Evolutionary conservation across 2,329 filamentous ascomycete species (phyloP).

Genomic region (Gnomoniopsis sp.): DNA sequence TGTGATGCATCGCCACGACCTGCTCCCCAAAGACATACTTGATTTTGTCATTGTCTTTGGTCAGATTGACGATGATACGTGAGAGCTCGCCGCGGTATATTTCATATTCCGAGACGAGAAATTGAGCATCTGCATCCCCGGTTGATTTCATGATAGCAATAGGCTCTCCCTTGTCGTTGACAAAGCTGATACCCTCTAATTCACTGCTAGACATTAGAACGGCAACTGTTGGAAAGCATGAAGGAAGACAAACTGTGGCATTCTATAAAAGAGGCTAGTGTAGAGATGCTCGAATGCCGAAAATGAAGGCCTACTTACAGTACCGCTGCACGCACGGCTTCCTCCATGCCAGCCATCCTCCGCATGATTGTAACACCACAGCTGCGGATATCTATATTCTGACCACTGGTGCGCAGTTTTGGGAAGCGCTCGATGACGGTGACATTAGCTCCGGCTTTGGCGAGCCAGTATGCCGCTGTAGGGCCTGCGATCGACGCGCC

Average conservation of each 20-base stretch:
- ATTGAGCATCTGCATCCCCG: constrained; percentile 36
- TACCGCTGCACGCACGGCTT: constrained; percentile 30
- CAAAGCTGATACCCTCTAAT: constrained; percentile 40
- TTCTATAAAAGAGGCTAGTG: too few relatives aligned
- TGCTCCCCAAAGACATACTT: constrained; percentile 26
- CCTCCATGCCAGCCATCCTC: constrained; percentile 36
- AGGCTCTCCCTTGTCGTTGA: constrained; percentile 33
- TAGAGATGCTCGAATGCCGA: too few relatives aligned
- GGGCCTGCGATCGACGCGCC: constrained; percentile 25
- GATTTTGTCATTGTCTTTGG: constrained; percentile 25
- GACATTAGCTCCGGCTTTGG: constrained; percentile 22
- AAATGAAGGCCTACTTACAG: constrained; percentile 18
- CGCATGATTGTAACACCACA: constrained; percentile 34
- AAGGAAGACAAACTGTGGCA: too few relatives aligned
- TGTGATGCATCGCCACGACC: constrained; percentile 29
- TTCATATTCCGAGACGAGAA: constrained; percentile 44
- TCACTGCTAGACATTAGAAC: constrained; percentile 15
- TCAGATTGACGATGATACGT: constrained; percentile 7
- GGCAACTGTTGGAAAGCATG: too few relatives aligned
- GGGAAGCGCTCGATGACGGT: constrained; percentile 26
- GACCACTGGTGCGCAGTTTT: constrained; percentile 26
- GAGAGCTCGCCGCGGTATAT: constrained; percentile 45
- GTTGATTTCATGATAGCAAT: constrained; percentile 33
- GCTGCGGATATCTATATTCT: constrained; percentile 36
- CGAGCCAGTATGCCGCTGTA: constrained; percentile 27